Evolutionary conservation across 495 filamentous ascomycete genomes (phyloP).

Genomic region (Diplogelasinospora grovesii): DNA sequence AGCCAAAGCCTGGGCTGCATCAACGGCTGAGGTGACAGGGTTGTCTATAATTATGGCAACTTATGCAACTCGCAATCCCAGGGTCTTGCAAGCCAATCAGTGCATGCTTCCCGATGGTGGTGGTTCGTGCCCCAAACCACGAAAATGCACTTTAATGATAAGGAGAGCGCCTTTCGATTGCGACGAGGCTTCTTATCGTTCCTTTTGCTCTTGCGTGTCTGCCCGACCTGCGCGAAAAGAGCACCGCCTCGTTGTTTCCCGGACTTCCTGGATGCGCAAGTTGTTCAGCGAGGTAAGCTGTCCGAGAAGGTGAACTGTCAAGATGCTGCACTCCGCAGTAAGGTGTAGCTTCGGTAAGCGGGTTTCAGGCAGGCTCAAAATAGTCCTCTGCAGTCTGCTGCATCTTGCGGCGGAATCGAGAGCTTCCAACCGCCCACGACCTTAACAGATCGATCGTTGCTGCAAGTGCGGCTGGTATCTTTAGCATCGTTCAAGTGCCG

Average conservation of each 20-base stretch:
- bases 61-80: constrained; percentile 10
- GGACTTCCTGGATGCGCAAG: not conserved
- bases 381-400: constrained; percentile 10
- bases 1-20: constrained; percentile 11
- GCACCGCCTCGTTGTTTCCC: not conserved
- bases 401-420: constrained; percentile 12
- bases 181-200: too few species aligned
- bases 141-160: constrained; percentile 2
- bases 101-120: constrained; percentile 4
- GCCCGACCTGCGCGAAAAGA: too few species aligned
- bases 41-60: constrained; percentile 19
- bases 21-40: constrained; percentile 12
- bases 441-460: constrained; percentile 1
- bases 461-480: constrained; percentile 16
- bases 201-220: too few species aligned
- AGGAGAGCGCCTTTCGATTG: not conserved
- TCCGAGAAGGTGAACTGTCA: not conserved
- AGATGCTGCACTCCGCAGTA: not conserved
- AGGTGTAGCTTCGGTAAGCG: constrained; percentile 1
- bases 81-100: not conserved
- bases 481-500: constrained; percentile 7
- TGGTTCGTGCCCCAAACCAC: constrained; percentile 3
- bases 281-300: not conserved
- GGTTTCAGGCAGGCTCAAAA: constrained; percentile 12
- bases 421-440: constrained; percentile 20